phyloP scores from a whole-genome alignment of 768 basidiomycete genomes.

The Podaxis carcinomalis region DNA sequence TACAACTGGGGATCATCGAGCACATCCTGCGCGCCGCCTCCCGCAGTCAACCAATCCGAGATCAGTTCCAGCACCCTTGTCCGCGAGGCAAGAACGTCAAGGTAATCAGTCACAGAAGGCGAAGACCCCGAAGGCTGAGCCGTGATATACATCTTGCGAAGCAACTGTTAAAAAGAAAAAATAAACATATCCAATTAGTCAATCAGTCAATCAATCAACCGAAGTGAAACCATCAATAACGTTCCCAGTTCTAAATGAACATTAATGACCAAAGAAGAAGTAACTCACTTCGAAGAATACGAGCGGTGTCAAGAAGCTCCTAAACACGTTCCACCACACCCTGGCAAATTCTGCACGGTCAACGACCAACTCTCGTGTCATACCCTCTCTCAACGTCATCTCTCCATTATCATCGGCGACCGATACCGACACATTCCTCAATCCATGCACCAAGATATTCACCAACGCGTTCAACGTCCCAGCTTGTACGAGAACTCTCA shows the following conservation, averaged over 20 bases:
- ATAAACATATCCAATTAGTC: slow-evolving; percentile 2
- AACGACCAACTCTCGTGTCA: slow-evolving; percentile 66
- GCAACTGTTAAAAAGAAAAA: slow-evolving; percentile 39
- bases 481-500: slow-evolving; percentile 74
- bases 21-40: slow-evolving; percentile 76
- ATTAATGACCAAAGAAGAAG: not conserved
- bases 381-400: slow-evolving; percentile 70
- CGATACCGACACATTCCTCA: slow-evolving; percentile 72
- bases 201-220: not conserved
- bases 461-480: slow-evolving; percentile 75
- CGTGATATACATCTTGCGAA: slow-evolving; percentile 70
- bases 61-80: slow-evolving; percentile 61
- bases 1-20: slow-evolving; percentile 69
- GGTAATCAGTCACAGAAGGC: slow-evolving; percentile 40
- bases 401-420: slow-evolving; percentile 87
- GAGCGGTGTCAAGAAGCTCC: slow-evolving; percentile 76
- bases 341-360: slow-evolving; percentile 70
- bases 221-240: not conserved
- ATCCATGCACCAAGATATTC: slow-evolving; percentile 70
- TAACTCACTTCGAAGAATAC: slow-evolving; percentile 78
- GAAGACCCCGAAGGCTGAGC: slow-evolving; percentile 39
- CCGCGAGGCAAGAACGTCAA: slow-evolving; percentile 47
- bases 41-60: slow-evolving; percentile 67
- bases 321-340: slow-evolving; percentile 82
- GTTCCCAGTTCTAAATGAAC: not conserved